phyloP scores from a whole-genome alignment of 768 basidiomycete species.

The Tricholoma bakamatsutake region DNA sequence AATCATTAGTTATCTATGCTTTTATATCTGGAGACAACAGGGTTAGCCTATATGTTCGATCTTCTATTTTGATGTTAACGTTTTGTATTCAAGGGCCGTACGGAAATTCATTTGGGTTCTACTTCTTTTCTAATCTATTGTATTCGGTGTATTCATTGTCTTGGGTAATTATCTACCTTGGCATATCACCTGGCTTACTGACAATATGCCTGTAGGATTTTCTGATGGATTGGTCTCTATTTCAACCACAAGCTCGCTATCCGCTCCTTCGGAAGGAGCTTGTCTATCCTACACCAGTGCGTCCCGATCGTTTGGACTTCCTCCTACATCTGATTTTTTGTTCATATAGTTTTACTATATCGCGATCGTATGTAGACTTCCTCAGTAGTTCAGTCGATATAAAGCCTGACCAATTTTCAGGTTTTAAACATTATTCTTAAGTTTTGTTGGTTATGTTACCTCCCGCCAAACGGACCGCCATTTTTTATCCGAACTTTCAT shows the following conservation, averaged over 20 bases:
- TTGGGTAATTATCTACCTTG: slow-evolving; percentile 55
- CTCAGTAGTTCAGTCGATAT: not conserved
- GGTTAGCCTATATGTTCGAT: slow-evolving; percentile 28
- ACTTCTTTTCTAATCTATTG: slow-evolving; percentile 56
- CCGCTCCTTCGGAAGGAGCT: slow-evolving; percentile 69
- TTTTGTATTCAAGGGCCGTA: slow-evolving; percentile 17
- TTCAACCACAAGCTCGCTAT: slow-evolving; percentile 75
- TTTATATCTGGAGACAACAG: slow-evolving; percentile 73
- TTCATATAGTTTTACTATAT: slow-evolving; percentile 62
- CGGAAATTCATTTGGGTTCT: slow-evolving; percentile 55
- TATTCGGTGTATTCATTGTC: slow-evolving; percentile 66
- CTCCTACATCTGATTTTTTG: not conserved
- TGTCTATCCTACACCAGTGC: slow-evolving; percentile 60
- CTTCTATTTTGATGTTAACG: not conserved
- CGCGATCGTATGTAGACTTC: slow-evolving; percentile 50
- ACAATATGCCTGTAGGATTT: not conserved
- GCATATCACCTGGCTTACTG: slow-evolving; percentile 36
- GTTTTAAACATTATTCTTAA: slow-evolving; percentile 67
- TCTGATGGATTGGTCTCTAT: slow-evolving; percentile 11
- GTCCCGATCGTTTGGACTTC: slow-evolving; percentile 13
- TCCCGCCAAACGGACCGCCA: slow-evolving; percentile 46
- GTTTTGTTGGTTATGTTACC: slow-evolving; percentile 80
- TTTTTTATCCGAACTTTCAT: slow-evolving; percentile 60
- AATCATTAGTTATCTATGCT: slow-evolving; percentile 60
- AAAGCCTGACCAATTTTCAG: slow-evolving; percentile 28